phyloP scores from a whole-genome alignment of 2,329 filamentous ascomycete genomes.

The Neonectria hederae region DNA sequence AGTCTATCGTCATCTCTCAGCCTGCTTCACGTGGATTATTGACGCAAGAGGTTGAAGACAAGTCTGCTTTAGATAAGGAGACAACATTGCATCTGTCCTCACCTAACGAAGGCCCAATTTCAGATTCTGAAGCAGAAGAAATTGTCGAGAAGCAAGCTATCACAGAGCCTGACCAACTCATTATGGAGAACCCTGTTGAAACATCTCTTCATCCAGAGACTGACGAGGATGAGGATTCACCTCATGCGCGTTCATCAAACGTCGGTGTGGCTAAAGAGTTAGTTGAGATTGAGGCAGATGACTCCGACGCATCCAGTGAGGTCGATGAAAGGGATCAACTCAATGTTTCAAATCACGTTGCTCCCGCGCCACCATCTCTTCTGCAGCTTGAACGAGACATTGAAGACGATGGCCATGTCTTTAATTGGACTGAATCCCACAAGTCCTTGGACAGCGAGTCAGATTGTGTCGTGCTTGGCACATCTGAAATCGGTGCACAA shows the following conservation, averaged over 20 bases:
- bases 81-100: not conserved
- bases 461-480: not conserved
- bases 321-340: not conserved
- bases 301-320: not conserved
- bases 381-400: not conserved
- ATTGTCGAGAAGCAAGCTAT: not conserved
- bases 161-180: not conserved
- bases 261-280: not conserved
- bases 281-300: not conserved
- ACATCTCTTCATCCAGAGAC: not conserved
- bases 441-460: not conserved
- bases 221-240: not conserved
- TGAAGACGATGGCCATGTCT: not conserved
- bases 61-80: not conserved
- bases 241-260: not conserved
- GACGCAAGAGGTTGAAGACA: not conserved
- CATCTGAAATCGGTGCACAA: not conserved
- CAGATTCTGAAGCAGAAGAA: conserved; percentile 5
- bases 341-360: not conserved
- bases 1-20: not conserved
- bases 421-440: not conserved
- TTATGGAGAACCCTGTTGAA: not conserved
- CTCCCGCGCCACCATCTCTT: not conserved
- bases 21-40: not conserved
- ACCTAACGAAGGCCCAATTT: not conserved